Evolutionary conservation across 805 yeast species (phyloP).

Genomic region (Saturnispora sanitii): DNA sequence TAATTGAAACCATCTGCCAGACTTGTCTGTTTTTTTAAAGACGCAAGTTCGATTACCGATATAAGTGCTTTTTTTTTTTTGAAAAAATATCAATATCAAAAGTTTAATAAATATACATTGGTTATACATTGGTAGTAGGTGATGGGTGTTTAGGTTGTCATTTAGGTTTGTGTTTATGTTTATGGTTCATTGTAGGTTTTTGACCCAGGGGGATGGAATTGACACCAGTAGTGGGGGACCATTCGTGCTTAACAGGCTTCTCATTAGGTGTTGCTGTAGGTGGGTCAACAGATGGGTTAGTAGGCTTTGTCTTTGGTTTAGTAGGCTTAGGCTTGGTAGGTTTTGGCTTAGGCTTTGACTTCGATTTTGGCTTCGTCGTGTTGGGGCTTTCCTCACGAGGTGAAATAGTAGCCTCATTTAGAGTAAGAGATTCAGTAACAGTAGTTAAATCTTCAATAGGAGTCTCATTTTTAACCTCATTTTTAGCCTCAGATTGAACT

Average conservation of each 20-base stretch:
- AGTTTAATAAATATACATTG: neutral
- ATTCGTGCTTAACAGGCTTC: no score
- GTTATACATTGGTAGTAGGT: neutral
- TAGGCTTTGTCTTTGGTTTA: no score
- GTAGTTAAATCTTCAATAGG: conserved; percentile 6
- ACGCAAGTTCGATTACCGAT: neutral
- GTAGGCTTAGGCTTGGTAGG: no score
- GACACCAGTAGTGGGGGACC: no score
- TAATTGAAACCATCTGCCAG: conserved; percentile 14
- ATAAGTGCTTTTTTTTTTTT: neutral
- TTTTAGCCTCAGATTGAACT: neutral
- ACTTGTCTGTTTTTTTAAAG: neutral
- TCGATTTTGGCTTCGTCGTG: no score
- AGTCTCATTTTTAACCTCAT: conserved; percentile 9
- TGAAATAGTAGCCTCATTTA: no score
- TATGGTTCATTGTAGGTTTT: neutral
- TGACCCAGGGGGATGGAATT: no score
- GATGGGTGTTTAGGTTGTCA: neutral
- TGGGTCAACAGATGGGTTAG: no score
- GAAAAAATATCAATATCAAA: neutral
- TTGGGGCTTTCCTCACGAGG: conserved; percentile 12
- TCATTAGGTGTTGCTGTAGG: no score
- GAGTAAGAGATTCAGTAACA: neutral
- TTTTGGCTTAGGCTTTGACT: no score
- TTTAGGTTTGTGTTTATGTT: neutral